Conservation (phyloP, 2,329 filamentous ascomycete species). For the Endothia cerciana region DNA sequence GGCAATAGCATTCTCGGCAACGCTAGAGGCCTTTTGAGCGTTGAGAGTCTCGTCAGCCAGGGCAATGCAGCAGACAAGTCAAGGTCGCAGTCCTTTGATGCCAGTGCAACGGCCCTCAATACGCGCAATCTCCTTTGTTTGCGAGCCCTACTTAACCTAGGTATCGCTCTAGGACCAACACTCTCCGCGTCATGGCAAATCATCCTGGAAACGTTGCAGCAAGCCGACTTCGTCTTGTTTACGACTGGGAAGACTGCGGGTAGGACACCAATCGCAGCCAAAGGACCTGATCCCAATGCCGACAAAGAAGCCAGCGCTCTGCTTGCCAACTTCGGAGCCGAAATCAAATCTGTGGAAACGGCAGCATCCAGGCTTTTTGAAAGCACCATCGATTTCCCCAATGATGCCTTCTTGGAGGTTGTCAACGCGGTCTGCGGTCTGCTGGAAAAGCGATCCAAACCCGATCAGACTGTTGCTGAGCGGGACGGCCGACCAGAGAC, state of each 20-base stretch:
- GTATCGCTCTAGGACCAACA: constrained; percentile 90
- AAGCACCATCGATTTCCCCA: constrained; percentile 89
- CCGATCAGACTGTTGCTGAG: constrained; percentile 33
- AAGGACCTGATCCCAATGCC: constrained; percentile 50
- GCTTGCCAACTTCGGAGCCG: constrained; percentile 72
- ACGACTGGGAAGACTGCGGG: constrained; percentile 60
- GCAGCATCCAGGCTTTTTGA: constrained; percentile 87
- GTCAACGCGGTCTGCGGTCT: constrained; percentile 76
- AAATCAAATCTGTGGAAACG: constrained; percentile 86
- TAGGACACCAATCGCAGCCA: constrained; percentile 52
- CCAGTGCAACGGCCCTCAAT: constrained; percentile 64
- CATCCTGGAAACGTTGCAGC: constrained; percentile 86
- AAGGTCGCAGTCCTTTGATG: constrained; percentile 63
- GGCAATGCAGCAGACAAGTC: constrained; percentile 58
- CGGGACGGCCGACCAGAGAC: constrained; percentile 43
- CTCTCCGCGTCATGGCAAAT: constrained; percentile 87
- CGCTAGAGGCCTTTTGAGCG: constrained; percentile 72
- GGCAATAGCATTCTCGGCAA: constrained; percentile 68
- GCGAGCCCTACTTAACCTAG: constrained; percentile 88
- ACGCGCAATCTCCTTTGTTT: constrained; percentile 90
- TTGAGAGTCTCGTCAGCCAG: constrained; percentile 69
- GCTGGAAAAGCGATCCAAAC: constrained; percentile 50
- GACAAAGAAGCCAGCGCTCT: constrained; percentile 56
- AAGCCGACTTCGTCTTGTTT: constrained; percentile 86
- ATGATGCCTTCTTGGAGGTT: constrained; percentile 77